Base-by-base conservation (phyloP, 768 basidiomycete genomes). In the Leccinum imitatum region DNA sequence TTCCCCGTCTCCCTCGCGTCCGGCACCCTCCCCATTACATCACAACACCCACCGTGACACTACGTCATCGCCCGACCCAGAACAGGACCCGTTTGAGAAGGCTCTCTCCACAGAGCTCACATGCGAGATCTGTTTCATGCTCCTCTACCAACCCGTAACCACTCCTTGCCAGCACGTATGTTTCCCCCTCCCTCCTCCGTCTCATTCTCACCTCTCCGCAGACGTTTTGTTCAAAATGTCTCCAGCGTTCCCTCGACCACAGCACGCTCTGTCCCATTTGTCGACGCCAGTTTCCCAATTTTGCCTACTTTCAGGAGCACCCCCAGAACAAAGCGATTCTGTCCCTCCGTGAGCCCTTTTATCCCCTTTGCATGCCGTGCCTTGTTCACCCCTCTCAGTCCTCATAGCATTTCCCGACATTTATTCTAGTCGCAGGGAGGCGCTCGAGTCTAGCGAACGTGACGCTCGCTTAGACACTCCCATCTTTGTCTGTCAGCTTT, bases 151-250 rank as follows among this genome's bases (percentile, higher is more conserved):
- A 63, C 95, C 96, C 6, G 80, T 95, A 54, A 98, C 96, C 15
- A 91, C 95, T 3, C 91, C 93, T 13, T 98, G 96, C 74, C 95
- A 98, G 73, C 96, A 98, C 76, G 93, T 91, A 69, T 69, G 87
- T 80, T 59, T 37, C 35, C 57, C 55, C 52, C 51, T 17, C 58
- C 56, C 37, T 50, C 47, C 53, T 56, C 56, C 64, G 1, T 25
- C 25, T 55, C 39, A 31, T 33, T 50, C 63, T 63, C 59, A 70
- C 54, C 33, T 58, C 48, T 39, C 6, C 21, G 53, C 67, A 95
- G 92, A 94, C 95, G 0, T 98, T 95, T 76, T 98, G 96, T 71
- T 78, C 84, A 8, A 86, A 84, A 67, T 98, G 96, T 75, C 83
- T 98, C 30, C 89, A 93, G 60, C 87, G 96, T 39, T 88, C 93